Base-by-base conservation (phyloP, 1,284 basidiomycete species). In the Ceratobasidium sp. region DNA sequence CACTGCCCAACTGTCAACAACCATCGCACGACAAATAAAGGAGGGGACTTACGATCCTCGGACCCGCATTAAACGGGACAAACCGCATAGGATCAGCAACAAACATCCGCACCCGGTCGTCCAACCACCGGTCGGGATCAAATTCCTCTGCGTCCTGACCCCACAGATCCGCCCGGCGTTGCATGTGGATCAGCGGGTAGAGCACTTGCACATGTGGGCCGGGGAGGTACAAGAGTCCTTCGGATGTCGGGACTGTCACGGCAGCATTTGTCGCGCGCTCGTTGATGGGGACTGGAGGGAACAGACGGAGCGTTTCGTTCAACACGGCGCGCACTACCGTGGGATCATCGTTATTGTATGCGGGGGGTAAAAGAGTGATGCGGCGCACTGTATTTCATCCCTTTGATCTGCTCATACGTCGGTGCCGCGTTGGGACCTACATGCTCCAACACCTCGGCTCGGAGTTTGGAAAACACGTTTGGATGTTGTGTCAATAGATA, bases 401-500 rank as follows among this genome's bases (percentile, higher is more conserved):
- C 52, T 29, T 77, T 77, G 25, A 79, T 15, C 22, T 78, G 69
- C 19, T 78, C 78, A 52, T 78, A 79, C 2, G 75, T 79, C 40
- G 78, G 77, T 1, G 70, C 37, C 17, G 40, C 70, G n/a, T 44
- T 56, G 19, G 77, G 70, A 2, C 71, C 78, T 13, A 76, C 62
- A 25, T 67, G 44, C 0, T 76, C 46, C 5, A 76, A 44, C 15
- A 81, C 76, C 37, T 81, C 80, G 51, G 73, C 29, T 1, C 80
- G 80, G 3, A 81, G 76, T 32, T 68, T 64, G 0, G 44, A 8
- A 40, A 78, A 51, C 2, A 83, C 79, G 6, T 79, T 56, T 4
- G 83, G 83, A 70, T 84, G 81, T 56, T 81, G 78, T 22, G 83
- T 79, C n/a, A 84, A 77, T 46, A 82, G 77, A 76, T 84, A 84